Conservation (phyloP, 441 rosid species). For the Erodium moschatum region DNA sequence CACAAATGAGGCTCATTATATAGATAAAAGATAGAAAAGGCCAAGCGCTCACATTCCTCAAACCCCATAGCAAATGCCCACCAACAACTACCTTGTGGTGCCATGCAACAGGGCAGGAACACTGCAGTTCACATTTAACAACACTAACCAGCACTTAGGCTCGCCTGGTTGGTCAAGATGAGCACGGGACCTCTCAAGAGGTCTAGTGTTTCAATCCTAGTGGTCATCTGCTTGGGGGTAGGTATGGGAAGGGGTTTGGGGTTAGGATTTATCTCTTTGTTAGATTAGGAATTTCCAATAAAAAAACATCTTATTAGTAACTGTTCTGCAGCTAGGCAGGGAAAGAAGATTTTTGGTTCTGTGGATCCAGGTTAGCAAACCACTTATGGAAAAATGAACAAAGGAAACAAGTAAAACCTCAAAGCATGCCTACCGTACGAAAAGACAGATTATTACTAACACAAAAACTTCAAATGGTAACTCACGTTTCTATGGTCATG, state of each 20-base stretch:
- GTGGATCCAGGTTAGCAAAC: neutral
- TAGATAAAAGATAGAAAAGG: neutral
- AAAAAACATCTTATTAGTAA: neutral
- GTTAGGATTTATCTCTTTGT: too few species aligned
- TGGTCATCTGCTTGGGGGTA: too few species aligned
- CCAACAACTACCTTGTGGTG: too few species aligned
- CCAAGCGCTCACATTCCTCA: too few species aligned
- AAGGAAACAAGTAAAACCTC: neutral
- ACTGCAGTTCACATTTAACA: neutral
- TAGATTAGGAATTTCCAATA: too few species aligned
- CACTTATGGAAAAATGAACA: neutral
- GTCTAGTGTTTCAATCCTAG: too few species aligned
- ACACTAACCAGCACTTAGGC: neutral
- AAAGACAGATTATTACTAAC: too few species aligned
- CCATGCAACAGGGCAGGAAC: too few species aligned
- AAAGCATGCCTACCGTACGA: neutral
- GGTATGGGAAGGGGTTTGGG: too few species aligned
- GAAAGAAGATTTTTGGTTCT: neutral
- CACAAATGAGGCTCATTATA: neutral
- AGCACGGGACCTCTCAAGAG: too few species aligned
- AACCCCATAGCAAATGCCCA: too few species aligned
- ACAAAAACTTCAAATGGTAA: constrained; percentile 11
- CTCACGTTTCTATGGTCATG: constrained; percentile 99
- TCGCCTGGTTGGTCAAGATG: too few species aligned
- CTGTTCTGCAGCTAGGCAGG: constrained; percentile 2